These are phyloP conservation scores for Lepidium aucheri DNA, from an alignment of 345 rosid species.

Conservation along the genomic window DNA sequence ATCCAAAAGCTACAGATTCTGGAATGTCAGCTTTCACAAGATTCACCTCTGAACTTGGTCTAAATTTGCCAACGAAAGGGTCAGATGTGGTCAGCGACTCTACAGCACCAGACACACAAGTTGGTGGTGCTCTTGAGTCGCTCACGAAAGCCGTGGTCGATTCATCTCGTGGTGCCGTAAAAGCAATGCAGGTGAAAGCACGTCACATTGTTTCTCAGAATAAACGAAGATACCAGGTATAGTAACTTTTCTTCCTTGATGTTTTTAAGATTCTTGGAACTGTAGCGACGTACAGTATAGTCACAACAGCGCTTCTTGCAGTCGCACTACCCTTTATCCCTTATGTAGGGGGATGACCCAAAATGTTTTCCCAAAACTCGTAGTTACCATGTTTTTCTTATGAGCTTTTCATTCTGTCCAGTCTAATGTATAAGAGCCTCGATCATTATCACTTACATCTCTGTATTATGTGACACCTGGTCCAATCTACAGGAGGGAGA, in stretches of 20 bases:
- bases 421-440: not conserved
- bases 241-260: not conserved
- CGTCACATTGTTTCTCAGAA: slow-evolving; percentile 93
- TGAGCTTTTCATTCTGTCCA: not conserved
- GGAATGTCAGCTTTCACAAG: slow-evolving; percentile 62
- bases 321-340: not conserved
- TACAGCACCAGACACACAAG: slow-evolving; percentile 30
- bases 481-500: slow-evolving; percentile 65
- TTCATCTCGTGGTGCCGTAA: slow-evolving; percentile 80
- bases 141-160: slow-evolving; percentile 73
- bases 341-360: not conserved
- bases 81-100: slow-evolving; percentile 31
- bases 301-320: not conserved
- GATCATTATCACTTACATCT: not conserved
- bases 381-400: not conserved
- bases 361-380: not conserved
- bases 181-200: slow-evolving; percentile 92
- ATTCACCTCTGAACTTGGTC: slow-evolving; percentile 66
- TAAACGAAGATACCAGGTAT: slow-evolving; percentile 91
- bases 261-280: not conserved
- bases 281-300: not conserved
- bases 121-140: slow-evolving; percentile 52
- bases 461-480: not conserved
- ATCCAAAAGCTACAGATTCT: slow-evolving; percentile 37
- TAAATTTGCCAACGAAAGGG: slow-evolving; percentile 41